Base-by-base conservation (phyloP, 805 yeast species). In the Saturnispora halmiae region DNA sequence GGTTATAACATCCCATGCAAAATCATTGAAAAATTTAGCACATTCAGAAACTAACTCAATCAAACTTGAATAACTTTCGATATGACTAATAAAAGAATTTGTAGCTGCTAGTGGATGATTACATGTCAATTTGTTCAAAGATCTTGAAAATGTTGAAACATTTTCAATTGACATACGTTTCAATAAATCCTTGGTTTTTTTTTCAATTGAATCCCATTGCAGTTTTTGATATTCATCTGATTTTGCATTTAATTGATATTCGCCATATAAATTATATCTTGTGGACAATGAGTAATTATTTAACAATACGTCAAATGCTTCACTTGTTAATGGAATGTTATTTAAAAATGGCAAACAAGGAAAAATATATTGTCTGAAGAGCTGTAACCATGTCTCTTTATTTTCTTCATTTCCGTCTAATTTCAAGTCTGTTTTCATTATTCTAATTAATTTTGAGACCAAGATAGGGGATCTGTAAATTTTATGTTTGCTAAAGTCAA, bases 51-150 rank as follows among this genome's bases (percentile, higher is more conserved):
- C 77, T 43, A 90, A 66, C 29, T 75, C 77, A 34, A 80, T 82
- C 47, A 90, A 72, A 54, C 90, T 90, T 54, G 82, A 95, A 55
- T 90, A 90, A 63, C 92, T 85, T 59, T 90, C 97, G 47, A 90
- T 76, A 54, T 86, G 96, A 34, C 76, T 75, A 9, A 88, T 67
- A 34, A 84, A 70, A 0, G 83, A 79, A 18, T 73, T 62, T 33
- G 88, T 73, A 11, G 87, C 75, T 2, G 94, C 81, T 15, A 87
- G 55, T 2, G 97, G 96, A 55, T 85, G 85, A 1, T 82, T 62
- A 44, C 75, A 78, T 16, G 87, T 72, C 10, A 85, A 67, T 48
- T 79, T 77, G 0, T 94, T 81, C 19, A 90, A 63, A 34, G 75
- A 67, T 46, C 87, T 69, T 73, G 81, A 80, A 73, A 83, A 79